Evolutionary conservation across 805 yeast species (phyloP), one percentile per base, ranked within the genome.

Genomic region (Cephaloascus albidus): DNA sequence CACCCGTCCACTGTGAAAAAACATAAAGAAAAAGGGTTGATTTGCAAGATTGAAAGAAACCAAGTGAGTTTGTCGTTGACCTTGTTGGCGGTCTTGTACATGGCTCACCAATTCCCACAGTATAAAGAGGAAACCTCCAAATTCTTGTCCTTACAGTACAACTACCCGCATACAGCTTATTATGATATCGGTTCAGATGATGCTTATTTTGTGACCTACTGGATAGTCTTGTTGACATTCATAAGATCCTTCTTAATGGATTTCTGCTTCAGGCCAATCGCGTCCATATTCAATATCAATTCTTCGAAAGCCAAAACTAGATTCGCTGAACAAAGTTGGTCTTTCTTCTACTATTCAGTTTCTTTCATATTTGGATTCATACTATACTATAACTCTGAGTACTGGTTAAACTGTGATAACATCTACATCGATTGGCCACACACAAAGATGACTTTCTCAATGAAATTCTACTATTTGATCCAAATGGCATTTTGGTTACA

Each of bases 301-400:
- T 59, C 69, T 2, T 56, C 54, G 14, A 79, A 77, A 49, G 73
- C 81, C 1, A 63, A 68, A 18, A 74, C 74, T 40, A 71, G 96
- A 42, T 87, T 85, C 53, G 83, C 86, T 41, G 96, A 87, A 59
- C 96, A 87, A 64, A 79, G 86, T 38, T 88, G 96, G 96, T 65
- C 75, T 27, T 55, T 76, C 15, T 50, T 74, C 4, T 85, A 83
- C 55, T 85, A 77, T 61, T 47, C 71, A 4, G 47, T 60, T 10
- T 72, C 85, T 8, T 78, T 79, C 54, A 36, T 54, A 1, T 61
- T 62, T 42, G 96, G 95, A 1, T 59, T 73, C 41, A 65, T 66
- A 43, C 58, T 87, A 15, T 79, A 82, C 51, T 59, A 55, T 43
- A 43, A 68, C 36, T 76, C 88, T 3, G 71, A 74, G 1, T 85